Evolutionary conservation across 2,329 filamentous ascomycete species (phyloP).

Genomic region (Bertia moriformis): DNA sequence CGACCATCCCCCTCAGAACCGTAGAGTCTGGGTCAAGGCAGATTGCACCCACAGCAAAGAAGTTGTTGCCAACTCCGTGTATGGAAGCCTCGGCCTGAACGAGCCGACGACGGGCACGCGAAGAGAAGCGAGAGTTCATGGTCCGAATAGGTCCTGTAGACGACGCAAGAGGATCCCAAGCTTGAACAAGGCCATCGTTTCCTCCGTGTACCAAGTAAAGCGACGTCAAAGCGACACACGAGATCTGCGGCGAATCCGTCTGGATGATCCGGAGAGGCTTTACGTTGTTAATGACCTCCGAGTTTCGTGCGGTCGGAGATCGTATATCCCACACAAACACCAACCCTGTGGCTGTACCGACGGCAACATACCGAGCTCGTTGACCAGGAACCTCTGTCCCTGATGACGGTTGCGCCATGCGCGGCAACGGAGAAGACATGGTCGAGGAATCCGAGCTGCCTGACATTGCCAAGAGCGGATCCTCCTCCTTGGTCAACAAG

Average conservation of each 20-base stretch:
- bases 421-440: constrained; percentile 34
- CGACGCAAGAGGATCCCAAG: constrained; percentile 90
- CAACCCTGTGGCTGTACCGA: constrained; percentile 67
- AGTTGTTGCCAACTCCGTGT: constrained; percentile 56
- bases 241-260: constrained; percentile 79
- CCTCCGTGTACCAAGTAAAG: constrained; percentile 86
- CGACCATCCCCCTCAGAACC: constrained; percentile 69
- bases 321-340: constrained; percentile 78
- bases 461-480: constrained; percentile 52
- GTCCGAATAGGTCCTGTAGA: constrained; percentile 66
- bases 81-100: constrained; percentile 37
- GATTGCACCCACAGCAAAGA: constrained; percentile 71
- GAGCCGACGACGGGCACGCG: constrained; percentile 64
- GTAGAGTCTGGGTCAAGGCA: constrained; percentile 79
- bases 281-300: constrained; percentile 40
- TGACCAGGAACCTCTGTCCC: constrained; percentile 64
- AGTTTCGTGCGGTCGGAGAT: constrained; percentile 37
- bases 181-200: constrained; percentile 85
- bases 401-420: constrained; percentile 24
- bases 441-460: constrained; percentile 37
- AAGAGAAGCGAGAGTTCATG: constrained; percentile 71
- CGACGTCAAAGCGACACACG: constrained; percentile 67
- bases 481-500: constrained; percentile 58
- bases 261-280: constrained; percentile 67
- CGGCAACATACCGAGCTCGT: constrained; percentile 63